phyloP scores from a whole-genome alignment of 2,329 filamentous ascomycete genomes.

The Fusarium nygamai region DNA sequence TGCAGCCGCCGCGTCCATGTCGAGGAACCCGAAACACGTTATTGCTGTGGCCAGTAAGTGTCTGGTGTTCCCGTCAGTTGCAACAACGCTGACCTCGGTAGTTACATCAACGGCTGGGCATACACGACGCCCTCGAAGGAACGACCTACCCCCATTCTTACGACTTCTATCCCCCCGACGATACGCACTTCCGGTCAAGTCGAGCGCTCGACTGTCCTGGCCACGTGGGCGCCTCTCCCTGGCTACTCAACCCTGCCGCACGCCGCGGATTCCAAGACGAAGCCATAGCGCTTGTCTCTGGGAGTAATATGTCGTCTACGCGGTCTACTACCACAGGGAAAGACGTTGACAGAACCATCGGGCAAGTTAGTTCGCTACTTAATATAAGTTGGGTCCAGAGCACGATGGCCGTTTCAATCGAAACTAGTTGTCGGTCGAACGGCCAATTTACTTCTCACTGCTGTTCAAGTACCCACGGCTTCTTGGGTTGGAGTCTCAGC shows the following conservation, averaged over 20 bases:
- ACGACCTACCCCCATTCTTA: too few relatives aligned
- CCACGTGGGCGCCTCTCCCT: not conserved
- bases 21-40: not conserved
- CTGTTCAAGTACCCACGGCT: not conserved
- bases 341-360: not conserved
- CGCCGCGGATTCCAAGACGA: too few relatives aligned
- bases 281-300: rapidly evolving
- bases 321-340: too few relatives aligned
- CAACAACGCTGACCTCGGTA: not conserved
- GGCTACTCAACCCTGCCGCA: not conserved
- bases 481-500: not conserved
- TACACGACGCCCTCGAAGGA: rapidly evolving
- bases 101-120: not conserved
- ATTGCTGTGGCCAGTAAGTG: not conserved
- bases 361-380: not conserved
- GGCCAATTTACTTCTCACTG: not conserved
- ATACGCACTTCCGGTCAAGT: not conserved
- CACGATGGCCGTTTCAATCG: not conserved
- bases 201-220: too few relatives aligned
- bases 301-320: not conserved
- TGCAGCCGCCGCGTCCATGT: not conserved
- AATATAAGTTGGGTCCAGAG: not conserved
- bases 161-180: not conserved
- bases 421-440: not conserved
- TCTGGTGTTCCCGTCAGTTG: not conserved